Percentiles rank a stretch among this genome's conserved stretches.
phyloP scores from a whole-genome alignment of 2,329 filamentous ascomycete genomes.

The Penicillium sp. region DNA sequence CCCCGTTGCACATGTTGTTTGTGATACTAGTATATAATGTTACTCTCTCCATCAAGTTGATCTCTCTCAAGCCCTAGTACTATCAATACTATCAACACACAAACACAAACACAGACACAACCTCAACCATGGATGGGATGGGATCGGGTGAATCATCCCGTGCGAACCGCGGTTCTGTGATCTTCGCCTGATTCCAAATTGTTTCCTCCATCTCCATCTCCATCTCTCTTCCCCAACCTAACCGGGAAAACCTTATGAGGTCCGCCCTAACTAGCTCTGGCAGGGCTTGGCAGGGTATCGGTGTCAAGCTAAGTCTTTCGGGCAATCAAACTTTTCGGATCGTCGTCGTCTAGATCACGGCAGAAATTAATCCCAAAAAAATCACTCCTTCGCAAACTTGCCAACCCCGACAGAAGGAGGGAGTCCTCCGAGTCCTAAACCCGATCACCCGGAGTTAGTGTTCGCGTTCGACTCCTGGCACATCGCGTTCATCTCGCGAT shows the following conservation, averaged over 20 bases:
- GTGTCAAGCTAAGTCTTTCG: background rate
- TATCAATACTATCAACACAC: background rate
- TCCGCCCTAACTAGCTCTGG: background rate
- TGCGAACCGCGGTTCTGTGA: background rate
- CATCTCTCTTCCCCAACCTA: background rate
- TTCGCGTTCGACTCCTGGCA: background rate
- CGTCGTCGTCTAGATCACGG: background rate
- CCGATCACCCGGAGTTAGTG: background rate
- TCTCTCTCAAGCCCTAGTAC: background rate
- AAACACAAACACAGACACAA: no score
- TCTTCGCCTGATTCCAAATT: background rate
- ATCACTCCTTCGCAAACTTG: no score
- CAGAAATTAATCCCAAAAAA: background rate
- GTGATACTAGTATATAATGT: no score
- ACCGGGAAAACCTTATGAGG: background rate
- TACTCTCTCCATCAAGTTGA: no score
- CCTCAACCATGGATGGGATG: background rate
- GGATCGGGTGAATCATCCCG: background rate
- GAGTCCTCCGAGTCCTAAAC: background rate
- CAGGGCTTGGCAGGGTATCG: background rate
- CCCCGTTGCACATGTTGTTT: conserved; percentile 3
- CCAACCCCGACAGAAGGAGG: no score
- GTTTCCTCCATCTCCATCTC: background rate
- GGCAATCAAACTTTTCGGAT: background rate
- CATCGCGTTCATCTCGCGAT: conserved; percentile 2